Evolutionary conservation across 352 stramenopile species (phyloP).

Genomic region (Sclerospora graminicola): DNA sequence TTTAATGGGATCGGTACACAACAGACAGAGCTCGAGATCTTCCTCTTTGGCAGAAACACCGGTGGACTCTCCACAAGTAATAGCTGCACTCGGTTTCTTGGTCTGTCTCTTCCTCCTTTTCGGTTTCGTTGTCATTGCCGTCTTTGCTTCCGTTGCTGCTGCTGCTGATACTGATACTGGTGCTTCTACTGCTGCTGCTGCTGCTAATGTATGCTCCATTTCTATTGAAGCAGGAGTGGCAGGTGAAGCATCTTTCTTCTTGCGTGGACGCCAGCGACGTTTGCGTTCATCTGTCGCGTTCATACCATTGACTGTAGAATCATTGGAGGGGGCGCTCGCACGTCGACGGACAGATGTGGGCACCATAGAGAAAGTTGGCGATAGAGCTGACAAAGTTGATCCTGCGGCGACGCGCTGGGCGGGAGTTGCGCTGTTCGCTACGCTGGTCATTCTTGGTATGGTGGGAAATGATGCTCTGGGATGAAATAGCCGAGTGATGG

Average conservation of each 20-base stretch:
- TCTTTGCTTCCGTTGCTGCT: background rate
- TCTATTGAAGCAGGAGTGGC: background rate
- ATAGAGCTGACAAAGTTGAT: conserved; percentile 11
- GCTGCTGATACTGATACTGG: background rate
- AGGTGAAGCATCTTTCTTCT: conserved; percentile 10
- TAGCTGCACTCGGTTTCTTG: too few relatives aligned
- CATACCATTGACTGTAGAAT: background rate
- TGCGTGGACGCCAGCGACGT: conserved; percentile 7
- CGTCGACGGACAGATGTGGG: conserved; percentile 19
- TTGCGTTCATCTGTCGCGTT: conserved; percentile 4
- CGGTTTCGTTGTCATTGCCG: background rate
- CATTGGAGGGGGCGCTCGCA: background rate
- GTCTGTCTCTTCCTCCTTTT: background rate
- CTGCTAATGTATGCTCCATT: too few relatives aligned
- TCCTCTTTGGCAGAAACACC: conserved; percentile 12
- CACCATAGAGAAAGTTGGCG: conserved; percentile 20
- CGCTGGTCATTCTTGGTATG: conserved; percentile 8
- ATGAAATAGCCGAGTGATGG: too few relatives aligned
- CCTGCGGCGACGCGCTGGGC: conserved; percentile 5
- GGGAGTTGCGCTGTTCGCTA: conserved; percentile 11
- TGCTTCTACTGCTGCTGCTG: too few relatives aligned
- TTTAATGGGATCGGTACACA: conserved; percentile 59
- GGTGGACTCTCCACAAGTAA: too few relatives aligned
- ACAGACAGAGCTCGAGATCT: conserved; percentile 35
- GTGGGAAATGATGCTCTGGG: background rate